phyloP scores from a whole-genome alignment of 768 basidiomycete species.

The Lentinula aciculospora region DNA sequence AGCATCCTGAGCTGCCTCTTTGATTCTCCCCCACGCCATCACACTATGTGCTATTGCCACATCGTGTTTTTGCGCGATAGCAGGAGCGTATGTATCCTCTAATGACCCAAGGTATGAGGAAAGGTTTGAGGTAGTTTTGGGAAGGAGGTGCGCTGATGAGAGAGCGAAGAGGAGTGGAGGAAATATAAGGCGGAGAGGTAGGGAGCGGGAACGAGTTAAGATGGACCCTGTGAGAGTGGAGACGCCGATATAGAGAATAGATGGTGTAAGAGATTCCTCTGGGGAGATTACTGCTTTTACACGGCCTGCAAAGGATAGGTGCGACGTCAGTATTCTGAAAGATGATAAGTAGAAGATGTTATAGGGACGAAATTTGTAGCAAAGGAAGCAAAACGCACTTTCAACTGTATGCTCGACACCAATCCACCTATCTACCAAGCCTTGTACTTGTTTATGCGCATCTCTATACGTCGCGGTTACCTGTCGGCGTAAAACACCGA shows the following conservation, averaged over 20 bases:
- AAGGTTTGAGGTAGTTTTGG: conserved; percentile 71
- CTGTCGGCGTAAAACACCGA: conserved; percentile 62
- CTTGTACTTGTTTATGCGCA: conserved; percentile 64
- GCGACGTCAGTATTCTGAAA: background rate
- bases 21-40: conserved; percentile 55
- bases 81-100: conserved; percentile 69
- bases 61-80: conserved; percentile 61
- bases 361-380: conserved; percentile 2
- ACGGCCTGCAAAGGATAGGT: conserved; percentile 44
- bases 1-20: conserved; percentile 44
- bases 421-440: conserved; percentile 77
- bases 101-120: conserved; percentile 57
- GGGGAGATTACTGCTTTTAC: conserved; percentile 78
- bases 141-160: conserved; percentile 81
- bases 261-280: conserved; percentile 81
- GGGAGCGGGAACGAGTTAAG: conserved; percentile 68
- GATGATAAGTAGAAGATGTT: no score
- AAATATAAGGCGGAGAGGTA: conserved; percentile 64
- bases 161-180: conserved; percentile 71
- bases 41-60: conserved; percentile 53
- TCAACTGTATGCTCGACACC: conserved; percentile 81
- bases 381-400: conserved; percentile 45
- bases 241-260: conserved; percentile 86
- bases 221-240: conserved; percentile 87
- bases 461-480: conserved; percentile 51